Conservation (phyloP, 2,329 filamentous ascomycete species). For the Falciphora oryzae region DNA sequence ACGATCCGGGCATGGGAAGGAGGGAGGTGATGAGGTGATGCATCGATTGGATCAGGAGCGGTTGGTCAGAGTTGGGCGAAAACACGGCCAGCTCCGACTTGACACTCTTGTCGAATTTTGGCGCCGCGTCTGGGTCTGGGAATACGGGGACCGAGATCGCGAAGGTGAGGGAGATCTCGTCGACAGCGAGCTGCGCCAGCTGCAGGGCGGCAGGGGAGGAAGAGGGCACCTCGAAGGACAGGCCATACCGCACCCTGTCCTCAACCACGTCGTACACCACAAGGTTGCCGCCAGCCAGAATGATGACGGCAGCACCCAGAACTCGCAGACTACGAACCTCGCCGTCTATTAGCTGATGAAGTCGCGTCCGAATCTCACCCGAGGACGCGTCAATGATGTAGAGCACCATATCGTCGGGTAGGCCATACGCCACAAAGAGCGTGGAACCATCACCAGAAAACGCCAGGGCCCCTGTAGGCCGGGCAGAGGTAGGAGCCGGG, state of each 20-base stretch:
- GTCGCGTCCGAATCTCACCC: conserved; percentile 59
- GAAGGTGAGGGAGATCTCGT: conserved; percentile 58
- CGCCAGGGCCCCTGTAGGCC: conserved; percentile 52
- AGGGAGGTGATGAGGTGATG: conserved; percentile 60
- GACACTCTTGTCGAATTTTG: conserved; percentile 22
- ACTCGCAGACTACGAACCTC: conserved; percentile 64
- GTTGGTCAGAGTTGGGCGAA: conserved; percentile 48
- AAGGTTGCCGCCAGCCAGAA: conserved; percentile 62
- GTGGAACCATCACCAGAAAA: conserved; percentile 84
- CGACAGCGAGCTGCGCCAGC: conserved; percentile 65
- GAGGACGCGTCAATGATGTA: conserved; percentile 71
- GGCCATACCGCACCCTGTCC: conserved; percentile 65
- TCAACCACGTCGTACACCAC: conserved; percentile 80
- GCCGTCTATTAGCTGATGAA: conserved; percentile 62
- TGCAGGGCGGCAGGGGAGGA: conserved; percentile 29
- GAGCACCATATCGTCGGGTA: conserved; percentile 53
- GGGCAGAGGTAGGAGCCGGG: conserved; percentile 19
- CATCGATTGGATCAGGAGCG: conserved; percentile 52
- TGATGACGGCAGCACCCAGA: conserved; percentile 66
- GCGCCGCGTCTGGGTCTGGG: conserved; percentile 16
- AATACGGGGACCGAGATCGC: conserved; percentile 50
- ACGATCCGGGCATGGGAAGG: conserved; percentile 38
- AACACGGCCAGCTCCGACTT: conserved; percentile 62
- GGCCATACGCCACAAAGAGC: conserved; percentile 61
- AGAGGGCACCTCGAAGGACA: conserved; percentile 45